Evolutionary conservation across 345 rosid genomes (phyloP), one percentile per base, ranked within the genome.

Genomic region (Mallotus nudiflorus): DNA sequence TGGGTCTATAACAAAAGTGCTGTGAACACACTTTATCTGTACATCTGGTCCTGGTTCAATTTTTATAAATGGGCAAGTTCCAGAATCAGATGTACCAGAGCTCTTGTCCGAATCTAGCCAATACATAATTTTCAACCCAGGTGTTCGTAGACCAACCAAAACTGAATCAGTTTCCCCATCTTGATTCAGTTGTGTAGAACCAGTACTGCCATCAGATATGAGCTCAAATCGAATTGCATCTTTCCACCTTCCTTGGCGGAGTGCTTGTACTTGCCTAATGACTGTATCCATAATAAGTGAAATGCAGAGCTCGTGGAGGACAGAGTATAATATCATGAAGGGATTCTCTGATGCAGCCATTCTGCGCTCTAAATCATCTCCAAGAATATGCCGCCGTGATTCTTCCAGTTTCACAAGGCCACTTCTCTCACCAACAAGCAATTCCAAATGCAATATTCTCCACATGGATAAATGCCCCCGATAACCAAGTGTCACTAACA

Each of bases 361-460:
- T 77, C 99, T 75, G 68, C 99, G 96, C 83, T 96, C 99, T 68
- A 89, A 80, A 82, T 96, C 93, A 87, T 96, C 99, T 42, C 98
- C 98, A 63, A 96, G 95, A 46, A 70, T 78, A 80, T 91, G 97
- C 73, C 89, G 79, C 45, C 93, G 88, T 37, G 78, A 75, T 75
- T 85, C 86, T 76, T 92, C 99, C 68, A 96, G 73, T 74, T 88
- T 87, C 65, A 89, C 88, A 25, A 68, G 78, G 49, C 99, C 96
- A 67, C 85, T 87, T 80, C 77, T 85, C 85, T 96, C 98, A 77
- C 99, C 98, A 75, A 96, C 98, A 71, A 96, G 97, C 76, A 96
- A 85, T 83, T 96, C 97, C 80, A 96, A 77, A 83, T 89, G 95
- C 83, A 96, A 77, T 82, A 96, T 96, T 83, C 99, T 92, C 99